Conservation (phyloP, 805 yeast species). For the Debaryomyces hansenii region DNA sequence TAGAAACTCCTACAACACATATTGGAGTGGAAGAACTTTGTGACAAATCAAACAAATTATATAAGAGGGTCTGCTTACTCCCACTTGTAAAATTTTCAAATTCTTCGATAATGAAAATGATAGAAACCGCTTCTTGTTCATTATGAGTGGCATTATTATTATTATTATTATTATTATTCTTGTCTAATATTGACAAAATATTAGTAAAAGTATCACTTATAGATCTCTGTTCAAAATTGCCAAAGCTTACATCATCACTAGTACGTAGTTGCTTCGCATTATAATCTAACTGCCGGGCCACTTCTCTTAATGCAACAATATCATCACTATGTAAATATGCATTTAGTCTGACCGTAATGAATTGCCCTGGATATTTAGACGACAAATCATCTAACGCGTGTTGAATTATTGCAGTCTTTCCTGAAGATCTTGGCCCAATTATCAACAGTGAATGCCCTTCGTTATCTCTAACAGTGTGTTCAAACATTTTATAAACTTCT, state of each 20-base stretch:
- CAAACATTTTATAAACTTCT: slow-evolving; percentile 58
- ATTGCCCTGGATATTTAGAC: slow-evolving; percentile 45
- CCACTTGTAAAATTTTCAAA: slow-evolving; percentile 75
- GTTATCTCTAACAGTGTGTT: slow-evolving; percentile 60
- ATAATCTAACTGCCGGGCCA: slow-evolving; percentile 78
- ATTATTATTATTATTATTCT: slow-evolving; percentile 12
- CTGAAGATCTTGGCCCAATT: slow-evolving; percentile 78
- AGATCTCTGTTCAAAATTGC: slow-evolving; percentile 50
- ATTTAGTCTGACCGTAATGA: slow-evolving; percentile 61
- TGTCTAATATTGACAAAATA: slow-evolving; percentile 54
- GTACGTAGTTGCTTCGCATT: slow-evolving; percentile 11
- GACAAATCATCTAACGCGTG: slow-evolving; percentile 51
- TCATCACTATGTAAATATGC: slow-evolving; percentile 78
- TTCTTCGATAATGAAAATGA: slow-evolving; percentile 81
- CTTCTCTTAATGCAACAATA: slow-evolving; percentile 74
- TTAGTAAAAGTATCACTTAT: slow-evolving; percentile 62
- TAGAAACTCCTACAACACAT: slow-evolving; percentile 76
- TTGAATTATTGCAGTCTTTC: slow-evolving; percentile 67
- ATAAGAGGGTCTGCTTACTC: slow-evolving; percentile 77
- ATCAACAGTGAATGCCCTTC: slow-evolving; percentile 82
- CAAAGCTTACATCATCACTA: slow-evolving; percentile 9
- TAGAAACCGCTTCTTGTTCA: slow-evolving; percentile 43
- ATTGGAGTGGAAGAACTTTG: slow-evolving; percentile 71
- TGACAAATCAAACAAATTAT: slow-evolving; percentile 84
- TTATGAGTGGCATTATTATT: slow-evolving; percentile 2